These are phyloP conservation scores for Aspergillus fructus DNA, from an alignment of 2,329 filamentous ascomycete genomes.

Conservation along the genomic window DNA sequence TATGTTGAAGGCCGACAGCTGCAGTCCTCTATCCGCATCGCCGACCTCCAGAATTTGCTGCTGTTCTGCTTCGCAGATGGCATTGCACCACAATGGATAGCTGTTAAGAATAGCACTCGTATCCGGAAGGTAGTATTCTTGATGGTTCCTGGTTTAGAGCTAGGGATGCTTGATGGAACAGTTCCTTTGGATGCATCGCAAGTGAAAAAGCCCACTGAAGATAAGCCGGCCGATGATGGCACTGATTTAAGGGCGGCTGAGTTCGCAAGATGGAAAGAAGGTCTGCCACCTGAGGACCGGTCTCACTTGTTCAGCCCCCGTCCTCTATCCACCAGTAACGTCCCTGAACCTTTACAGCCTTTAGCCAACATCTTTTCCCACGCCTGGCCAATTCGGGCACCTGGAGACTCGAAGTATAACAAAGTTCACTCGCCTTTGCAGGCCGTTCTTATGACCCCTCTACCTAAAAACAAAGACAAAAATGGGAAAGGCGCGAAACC, in stretches of 20 bases:
- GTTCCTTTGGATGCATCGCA: conserved; percentile 38
- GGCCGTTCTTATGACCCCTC: conserved; percentile 74
- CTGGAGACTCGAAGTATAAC: conserved; percentile 77
- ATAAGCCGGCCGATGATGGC: conserved; percentile 15
- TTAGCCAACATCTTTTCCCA: conserved; percentile 82
- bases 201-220: conserved; percentile 1
- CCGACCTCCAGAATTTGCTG: conserved; percentile 58
- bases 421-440: conserved; percentile 85
- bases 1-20: conserved; percentile 53
- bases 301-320: conserved; percentile 36
- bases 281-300: conserved; percentile 33
- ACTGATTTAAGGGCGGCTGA: conserved; percentile 27
- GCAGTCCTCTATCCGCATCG: conserved; percentile 56
- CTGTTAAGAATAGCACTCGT: conserved; percentile 55
- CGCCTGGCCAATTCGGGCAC: conserved; percentile 84
- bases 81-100: conserved; percentile 62
- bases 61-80: conserved; percentile 64
- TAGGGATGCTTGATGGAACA: conserved; percentile 76
- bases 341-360: conserved; percentile 57
- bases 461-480: conserved; percentile 68
- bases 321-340: conserved; percentile 27
- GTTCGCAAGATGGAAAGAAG: conserved; percentile 42
- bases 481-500: conserved; percentile 60
- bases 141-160: conserved; percentile 89
- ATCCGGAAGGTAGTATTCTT: conserved; percentile 77